Percentiles rank a stretch among this genome's conserved stretches.
Conservation (phyloP, 371 early-diverging fungal genomes). For the Apophysomyces sp. region DNA sequence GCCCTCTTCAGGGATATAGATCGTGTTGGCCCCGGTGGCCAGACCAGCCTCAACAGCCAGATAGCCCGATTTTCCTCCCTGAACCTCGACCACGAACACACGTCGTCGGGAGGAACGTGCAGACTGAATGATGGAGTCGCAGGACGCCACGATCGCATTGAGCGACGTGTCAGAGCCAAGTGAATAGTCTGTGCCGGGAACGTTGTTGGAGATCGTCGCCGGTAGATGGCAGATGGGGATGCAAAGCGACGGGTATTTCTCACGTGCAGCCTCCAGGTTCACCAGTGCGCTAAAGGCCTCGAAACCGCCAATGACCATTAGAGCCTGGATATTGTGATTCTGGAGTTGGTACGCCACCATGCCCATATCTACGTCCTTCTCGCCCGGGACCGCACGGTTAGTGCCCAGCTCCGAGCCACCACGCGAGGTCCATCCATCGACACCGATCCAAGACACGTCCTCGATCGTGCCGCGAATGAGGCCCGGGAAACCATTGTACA, state of each 20-base stretch:
- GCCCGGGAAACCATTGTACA: constrained; percentile 95
- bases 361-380: constrained; percentile 67
- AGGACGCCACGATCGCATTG: constrained; percentile 93
- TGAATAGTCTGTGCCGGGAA: constrained; percentile 96
- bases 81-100: constrained; percentile 99
- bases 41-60: constrained; percentile 93
- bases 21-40: constrained; percentile 89
- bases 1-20: constrained; percentile 97
- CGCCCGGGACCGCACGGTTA: constrained; percentile 84
- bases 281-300: constrained; percentile 84
- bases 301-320: constrained; percentile 96
- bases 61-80: constrained; percentile 97
- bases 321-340: constrained; percentile 82
- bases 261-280: constrained; percentile 69
- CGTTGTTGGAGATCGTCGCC: constrained; percentile 98
- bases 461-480: constrained; percentile 79
- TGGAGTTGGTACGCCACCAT: constrained; percentile 88
- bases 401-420: constrained; percentile 98
- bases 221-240: constrained; percentile 95
- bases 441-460: constrained; percentile 81
- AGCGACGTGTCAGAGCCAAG: constrained; percentile 97
- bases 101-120: constrained; percentile 89
- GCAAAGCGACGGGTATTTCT: constrained; percentile 82
- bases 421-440: constrained; percentile 87
- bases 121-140: constrained; percentile 93